Evolutionary conservation across 108 stramenopile species (phyloP), one percentile per base, ranked within the genome.

Genomic region (Schizochytrium sp.): DNA sequence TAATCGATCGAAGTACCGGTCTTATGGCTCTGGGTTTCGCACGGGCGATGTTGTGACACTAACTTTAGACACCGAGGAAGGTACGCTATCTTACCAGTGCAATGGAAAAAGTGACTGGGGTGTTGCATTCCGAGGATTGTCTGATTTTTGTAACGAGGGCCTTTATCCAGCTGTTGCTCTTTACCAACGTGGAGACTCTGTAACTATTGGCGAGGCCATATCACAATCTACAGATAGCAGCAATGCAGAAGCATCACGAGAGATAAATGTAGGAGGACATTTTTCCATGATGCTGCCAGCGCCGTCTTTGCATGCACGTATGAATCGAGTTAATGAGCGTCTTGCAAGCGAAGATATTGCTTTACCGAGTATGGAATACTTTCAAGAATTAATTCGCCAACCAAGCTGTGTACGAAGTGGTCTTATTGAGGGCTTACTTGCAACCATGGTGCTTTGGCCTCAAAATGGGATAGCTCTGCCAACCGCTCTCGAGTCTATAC

Each of bases 151-250:
- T 49, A 46, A 19, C 41, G 64, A 45, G 50, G 88, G 28, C 0
- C 72, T 89, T 58, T 40, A 83, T 13, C 73, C 76, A 10, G 91
- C 91, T n/a, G 73, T 91, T 46, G 91, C 91, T 40, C 90, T 91
- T 61, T 90, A 91, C 55, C 91, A 91, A 69, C 90, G 88, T 41
- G 90, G 91, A 17, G 91, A 91, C 88, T 73, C 90, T 19, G 89
- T 91, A 3, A 91, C 91, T 5, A 40, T 89, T 83, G n/a, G 40
- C 73, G 56, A n/a, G 50, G 4, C 28, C 72, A 19, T 46, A 28
- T 38, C 55, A 12, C n/a, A 7, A n/a, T 72, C 88, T 46, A 38
- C 90, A 69, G 72, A 73, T 4, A 72, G 49, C 55, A 88, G 40
- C 42, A 87, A 50, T 8, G 28, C 5, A 53, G 76, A 69, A 8